Conservation (phyloP, 352 stramenopile genomes). For the Pythium aristosporum region DNA sequence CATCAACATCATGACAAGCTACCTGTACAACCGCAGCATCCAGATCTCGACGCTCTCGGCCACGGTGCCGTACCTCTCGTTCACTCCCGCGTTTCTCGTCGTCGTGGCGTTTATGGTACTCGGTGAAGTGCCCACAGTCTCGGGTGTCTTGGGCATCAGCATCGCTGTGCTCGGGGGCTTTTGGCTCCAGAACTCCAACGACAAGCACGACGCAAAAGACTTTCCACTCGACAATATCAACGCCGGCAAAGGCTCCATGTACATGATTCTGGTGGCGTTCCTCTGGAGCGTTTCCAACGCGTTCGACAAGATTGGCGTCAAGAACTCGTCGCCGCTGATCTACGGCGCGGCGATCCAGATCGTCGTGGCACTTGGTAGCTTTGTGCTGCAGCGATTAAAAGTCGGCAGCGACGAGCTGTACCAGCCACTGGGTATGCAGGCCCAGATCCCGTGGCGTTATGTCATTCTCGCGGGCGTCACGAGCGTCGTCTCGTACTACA, state of each 20-base stretch:
- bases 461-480: conserved; percentile 64
- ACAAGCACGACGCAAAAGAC: conserved; percentile 42
- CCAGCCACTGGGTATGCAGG: conserved; percentile 47
- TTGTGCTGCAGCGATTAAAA: conserved; percentile 55
- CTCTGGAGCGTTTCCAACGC: conserved; percentile 83
- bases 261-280: conserved; percentile 82
- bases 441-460: conserved; percentile 70
- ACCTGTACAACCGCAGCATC: conserved; percentile 81
- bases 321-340: conserved; percentile 73
- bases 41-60: conserved; percentile 82
- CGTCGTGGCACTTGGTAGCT: conserved; percentile 62
- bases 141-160: conserved; percentile 56
- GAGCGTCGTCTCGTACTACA: conserved; percentile 82
- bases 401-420: conserved; percentile 65
- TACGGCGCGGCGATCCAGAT: conserved; percentile 74
- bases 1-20: conserved; percentile 84
- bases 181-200: conserved; percentile 63
- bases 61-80: conserved; percentile 78
- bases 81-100: conserved; percentile 75
- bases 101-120: conserved; percentile 75
- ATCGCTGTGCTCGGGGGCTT: conserved; percentile 74
- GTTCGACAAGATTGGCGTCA: conserved; percentile 84
- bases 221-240: conserved; percentile 50
- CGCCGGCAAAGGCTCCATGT: conserved; percentile 73
- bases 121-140: conserved; percentile 67